These are phyloP conservation scores for Myrmaecium sp. DNA, from an alignment of 2,329 filamentous ascomycete genomes.

Conservation along the genomic window DNA sequence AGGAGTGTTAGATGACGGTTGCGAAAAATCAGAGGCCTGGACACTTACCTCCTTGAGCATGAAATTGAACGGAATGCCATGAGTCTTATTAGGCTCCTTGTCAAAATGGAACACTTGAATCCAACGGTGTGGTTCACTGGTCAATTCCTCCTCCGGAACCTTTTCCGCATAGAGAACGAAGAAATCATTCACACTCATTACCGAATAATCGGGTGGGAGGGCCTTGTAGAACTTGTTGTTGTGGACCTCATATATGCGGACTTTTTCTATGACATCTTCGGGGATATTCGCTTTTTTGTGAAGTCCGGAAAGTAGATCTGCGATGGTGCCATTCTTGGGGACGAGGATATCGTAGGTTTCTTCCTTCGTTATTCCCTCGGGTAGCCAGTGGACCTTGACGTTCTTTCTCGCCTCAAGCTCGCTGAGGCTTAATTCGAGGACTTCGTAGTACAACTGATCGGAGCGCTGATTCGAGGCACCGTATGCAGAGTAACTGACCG, in stretches of 20 bases:
- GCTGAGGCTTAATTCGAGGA: conserved; percentile 82
- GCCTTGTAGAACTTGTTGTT: conserved; percentile 72
- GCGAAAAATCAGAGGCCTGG: not conserved
- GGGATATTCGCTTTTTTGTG: conserved; percentile 67
- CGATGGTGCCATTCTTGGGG: conserved; percentile 65
- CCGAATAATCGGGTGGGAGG: conserved; percentile 49
- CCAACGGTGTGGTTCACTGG: conserved; percentile 43
- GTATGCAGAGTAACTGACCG: conserved; percentile 50
- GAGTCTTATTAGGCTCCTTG: conserved; percentile 64
- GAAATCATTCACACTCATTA: conserved; percentile 78
- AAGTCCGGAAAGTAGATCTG: conserved; percentile 60
- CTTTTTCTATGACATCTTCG: conserved; percentile 54
- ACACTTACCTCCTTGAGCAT: conserved; percentile 56
- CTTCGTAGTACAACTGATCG: conserved; percentile 79
- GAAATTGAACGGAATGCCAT: conserved; percentile 86
- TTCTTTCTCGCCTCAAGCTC: conserved; percentile 88
- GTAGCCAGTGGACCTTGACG: conserved; percentile 68
- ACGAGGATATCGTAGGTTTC: conserved; percentile 72
- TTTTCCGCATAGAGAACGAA: conserved; percentile 65
- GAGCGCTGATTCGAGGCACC: conserved; percentile 47
- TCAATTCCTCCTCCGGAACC: conserved; percentile 50
- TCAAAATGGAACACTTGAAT: conserved; percentile 88
- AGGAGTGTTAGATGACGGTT: conserved; percentile 10
- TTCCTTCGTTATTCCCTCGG: conserved; percentile 85
- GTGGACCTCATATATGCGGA: conserved; percentile 71